A percentile compares a stretch with the other conserved stretches of the same genome.
These are phyloP conservation scores for Cyberlindnera saturnus DNA, from an alignment of 805 yeast species.

Conservation along the genomic window DNA sequence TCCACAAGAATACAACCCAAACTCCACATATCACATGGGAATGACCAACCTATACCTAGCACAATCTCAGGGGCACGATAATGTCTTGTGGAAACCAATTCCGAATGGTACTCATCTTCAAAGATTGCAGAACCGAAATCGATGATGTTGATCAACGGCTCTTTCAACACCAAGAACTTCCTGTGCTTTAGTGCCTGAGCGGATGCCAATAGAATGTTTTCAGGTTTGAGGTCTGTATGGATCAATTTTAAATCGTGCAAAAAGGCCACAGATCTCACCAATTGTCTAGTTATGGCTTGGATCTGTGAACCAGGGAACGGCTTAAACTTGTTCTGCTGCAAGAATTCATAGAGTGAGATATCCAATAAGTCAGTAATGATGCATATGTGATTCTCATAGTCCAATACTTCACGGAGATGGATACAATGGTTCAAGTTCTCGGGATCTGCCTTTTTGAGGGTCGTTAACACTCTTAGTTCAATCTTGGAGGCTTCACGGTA, in stretches of 20 bases:
- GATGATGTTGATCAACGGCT: slow-evolving; percentile 81
- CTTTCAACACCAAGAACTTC: slow-evolving; percentile 45
- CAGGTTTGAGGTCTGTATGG: slow-evolving; percentile 97
- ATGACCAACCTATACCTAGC: slow-evolving; percentile 93
- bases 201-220: slow-evolving; percentile 56
- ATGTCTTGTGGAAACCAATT: slow-evolving; percentile 90
- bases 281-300: slow-evolving; percentile 81
- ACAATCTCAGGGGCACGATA: slow-evolving; percentile 97
- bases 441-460: slow-evolving; percentile 64
- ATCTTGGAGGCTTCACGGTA: slow-evolving; percentile 94
- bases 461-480: slow-evolving; percentile 76
- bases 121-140: slow-evolving; percentile 98
- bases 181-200: slow-evolving; percentile 19
- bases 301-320: slow-evolving; percentile 95
- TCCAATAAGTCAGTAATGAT: slow-evolving; percentile 85
- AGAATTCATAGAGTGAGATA: slow-evolving; percentile 81
- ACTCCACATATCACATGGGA: slow-evolving; percentile 96
- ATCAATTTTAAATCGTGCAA: slow-evolving; percentile 85
- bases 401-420: slow-evolving; percentile 83
- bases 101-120: slow-evolving; percentile 88
- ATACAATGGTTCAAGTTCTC: slow-evolving; percentile 69
- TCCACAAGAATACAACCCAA: slow-evolving; percentile 92
- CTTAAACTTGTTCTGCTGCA: slow-evolving; percentile 73
- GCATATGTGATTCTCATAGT: slow-evolving; percentile 89
- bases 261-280: slow-evolving; percentile 79